phyloP scores from a whole-genome alignment of 1,284 basidiomycete genomes.

The Volvariella surrecta region DNA sequence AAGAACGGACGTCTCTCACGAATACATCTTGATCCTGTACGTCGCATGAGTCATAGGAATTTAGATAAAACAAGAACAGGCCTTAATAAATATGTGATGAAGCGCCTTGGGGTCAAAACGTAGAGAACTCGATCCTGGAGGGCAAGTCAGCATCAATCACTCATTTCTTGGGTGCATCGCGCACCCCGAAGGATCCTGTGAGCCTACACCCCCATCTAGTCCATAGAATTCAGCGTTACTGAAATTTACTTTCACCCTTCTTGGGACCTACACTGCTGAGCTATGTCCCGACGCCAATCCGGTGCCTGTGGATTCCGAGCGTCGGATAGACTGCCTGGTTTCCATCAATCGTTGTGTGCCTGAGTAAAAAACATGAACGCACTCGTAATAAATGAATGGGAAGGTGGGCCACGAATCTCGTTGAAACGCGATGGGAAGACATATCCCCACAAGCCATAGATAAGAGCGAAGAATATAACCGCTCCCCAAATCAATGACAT shows the following conservation, averaged over 20 bases:
- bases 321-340: slow-evolving; percentile 17
- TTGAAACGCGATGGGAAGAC: slow-evolving; percentile 15
- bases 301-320: slow-evolving; percentile 19
- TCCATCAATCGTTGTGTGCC: not conserved
- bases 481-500: too few species aligned
- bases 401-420: slow-evolving; percentile 17
- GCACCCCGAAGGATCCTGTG: too few species aligned
- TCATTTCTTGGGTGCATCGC: too few species aligned
- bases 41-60: not conserved
- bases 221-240: too few species aligned
- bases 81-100: slow-evolving; percentile 27
- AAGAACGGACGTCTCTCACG: slow-evolving; percentile 16
- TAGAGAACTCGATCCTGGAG: slow-evolving; percentile 19
- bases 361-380: not conserved
- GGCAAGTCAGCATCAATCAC: not conserved
- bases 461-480: too few species aligned
- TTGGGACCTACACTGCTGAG: slow-evolving; percentile 16
- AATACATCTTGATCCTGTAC: slow-evolving; percentile 21
- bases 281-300: slow-evolving; percentile 19
- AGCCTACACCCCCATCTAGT: too few species aligned
- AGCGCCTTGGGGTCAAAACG: slow-evolving; percentile 25
- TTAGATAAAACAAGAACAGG: slow-evolving; percentile 5
- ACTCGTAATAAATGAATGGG: slow-evolving; percentile 14
- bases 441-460: slow-evolving; percentile 9
- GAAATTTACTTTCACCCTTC: not conserved